Evolutionary conservation across 1,284 basidiomycete species (phyloP).

Genomic region (Ustilago crameri): DNA sequence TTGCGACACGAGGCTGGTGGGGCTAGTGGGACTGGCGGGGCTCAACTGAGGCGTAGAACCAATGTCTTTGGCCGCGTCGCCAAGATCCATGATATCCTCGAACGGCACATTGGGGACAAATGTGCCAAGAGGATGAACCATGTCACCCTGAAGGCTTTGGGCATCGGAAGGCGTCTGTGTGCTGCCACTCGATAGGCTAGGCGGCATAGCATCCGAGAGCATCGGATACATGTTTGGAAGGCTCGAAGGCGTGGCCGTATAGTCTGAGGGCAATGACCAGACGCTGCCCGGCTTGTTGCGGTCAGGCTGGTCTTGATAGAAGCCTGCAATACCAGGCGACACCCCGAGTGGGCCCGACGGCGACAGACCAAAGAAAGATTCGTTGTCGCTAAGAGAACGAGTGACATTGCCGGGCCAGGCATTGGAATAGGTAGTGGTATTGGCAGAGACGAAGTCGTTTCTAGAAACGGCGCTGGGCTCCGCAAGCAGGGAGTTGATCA

Average conservation of each 20-base stretch:
- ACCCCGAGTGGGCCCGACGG: slow-evolving; percentile 15
- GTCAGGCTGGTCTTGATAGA: slow-evolving; percentile 11
- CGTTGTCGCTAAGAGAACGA: slow-evolving; percentile 13
- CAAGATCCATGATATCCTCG: slow-evolving; percentile 24
- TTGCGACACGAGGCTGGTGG: slow-evolving; percentile 21
- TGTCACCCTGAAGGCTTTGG: slow-evolving; percentile 21
- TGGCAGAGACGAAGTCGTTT: background rate
- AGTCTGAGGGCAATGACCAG: slow-evolving; percentile 17
- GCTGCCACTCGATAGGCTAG: slow-evolving; percentile 16
- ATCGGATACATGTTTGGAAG: slow-evolving; percentile 9
- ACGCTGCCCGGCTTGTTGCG: slow-evolving; percentile 4
- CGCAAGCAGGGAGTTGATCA: slow-evolving; percentile 28
- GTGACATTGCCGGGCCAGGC: slow-evolving; percentile 12
- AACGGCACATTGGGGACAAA: slow-evolving; percentile 12
- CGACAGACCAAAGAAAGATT: slow-evolving; percentile 21
- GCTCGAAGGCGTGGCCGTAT: background rate
- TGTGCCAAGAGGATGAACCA: slow-evolving; percentile 28
- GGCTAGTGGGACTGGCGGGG: slow-evolving; percentile 26
- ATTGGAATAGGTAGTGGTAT: background rate
- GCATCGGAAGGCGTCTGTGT: slow-evolving; percentile 20
- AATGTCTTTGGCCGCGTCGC: slow-evolving; percentile 1
- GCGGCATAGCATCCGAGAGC: slow-evolving; percentile 10
- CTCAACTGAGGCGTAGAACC: slow-evolving; percentile 28
- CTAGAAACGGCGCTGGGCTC: background rate
- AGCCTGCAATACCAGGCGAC: slow-evolving; percentile 19